Conservation (phyloP, 108 stramenopile species). For the Aureococcus anophagefferens region DNA sequence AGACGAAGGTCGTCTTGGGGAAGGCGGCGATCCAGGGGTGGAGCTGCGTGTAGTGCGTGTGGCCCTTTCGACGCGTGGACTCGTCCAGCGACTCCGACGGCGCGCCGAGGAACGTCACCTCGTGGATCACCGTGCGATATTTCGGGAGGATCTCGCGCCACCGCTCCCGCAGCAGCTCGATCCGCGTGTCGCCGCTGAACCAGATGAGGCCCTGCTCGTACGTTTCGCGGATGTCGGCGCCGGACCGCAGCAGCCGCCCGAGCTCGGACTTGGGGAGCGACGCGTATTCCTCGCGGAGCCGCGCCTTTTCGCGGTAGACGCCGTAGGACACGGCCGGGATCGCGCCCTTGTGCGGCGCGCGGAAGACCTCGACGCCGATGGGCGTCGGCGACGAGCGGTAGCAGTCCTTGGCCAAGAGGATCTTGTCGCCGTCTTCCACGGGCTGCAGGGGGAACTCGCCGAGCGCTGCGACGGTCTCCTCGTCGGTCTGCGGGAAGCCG, state of each 20-base stretch:
- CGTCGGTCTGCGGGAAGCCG: conserved; percentile 43
- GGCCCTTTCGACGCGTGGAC: conserved; percentile 32
- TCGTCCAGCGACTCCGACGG: conserved; percentile 36
- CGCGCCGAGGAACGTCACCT: conserved; percentile 44
- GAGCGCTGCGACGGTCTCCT: conserved; percentile 34
- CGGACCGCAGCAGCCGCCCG: conserved; percentile 28
- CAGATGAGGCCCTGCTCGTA: conserved; percentile 45
- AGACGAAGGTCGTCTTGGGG: conserved; percentile 48
- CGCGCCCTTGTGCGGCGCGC: conserved; percentile 43
- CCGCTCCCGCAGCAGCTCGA: conserved; percentile 36
- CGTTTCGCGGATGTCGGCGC: conserved; percentile 34
- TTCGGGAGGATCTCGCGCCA: conserved; percentile 38
- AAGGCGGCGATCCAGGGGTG: conserved; percentile 52
- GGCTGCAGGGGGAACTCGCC: conserved; percentile 33
- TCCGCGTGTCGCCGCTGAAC: conserved; percentile 50
- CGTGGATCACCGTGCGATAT: conserved; percentile 45
- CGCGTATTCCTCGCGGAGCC: conserved; percentile 35
- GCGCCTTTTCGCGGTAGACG: conserved; percentile 35
- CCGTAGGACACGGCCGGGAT: conserved; percentile 48
- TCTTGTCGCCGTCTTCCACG: conserved; percentile 31
- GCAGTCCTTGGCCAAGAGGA: conserved; percentile 34
- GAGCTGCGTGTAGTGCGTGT: conserved; percentile 49
- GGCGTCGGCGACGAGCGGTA: conserved; percentile 43
- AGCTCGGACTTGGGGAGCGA: conserved; percentile 35
- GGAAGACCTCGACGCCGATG: conserved; percentile 38